phyloP scores from a whole-genome alignment of 1,284 basidiomycete genomes.

The Fomitopsis palustris region DNA sequence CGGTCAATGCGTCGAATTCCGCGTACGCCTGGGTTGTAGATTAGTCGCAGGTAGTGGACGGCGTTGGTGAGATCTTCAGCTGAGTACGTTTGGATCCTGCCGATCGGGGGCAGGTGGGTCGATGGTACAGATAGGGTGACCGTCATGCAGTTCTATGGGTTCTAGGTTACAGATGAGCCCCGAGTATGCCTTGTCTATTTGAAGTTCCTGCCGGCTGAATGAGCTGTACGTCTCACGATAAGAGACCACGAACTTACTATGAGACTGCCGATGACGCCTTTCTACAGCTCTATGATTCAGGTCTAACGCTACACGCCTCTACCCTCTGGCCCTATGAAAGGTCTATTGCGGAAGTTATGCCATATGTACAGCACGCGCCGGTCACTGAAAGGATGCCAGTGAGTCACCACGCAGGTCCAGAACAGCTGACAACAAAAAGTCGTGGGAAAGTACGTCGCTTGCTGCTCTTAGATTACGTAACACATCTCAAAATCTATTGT shows the following conservation, averaged over 20 bases:
- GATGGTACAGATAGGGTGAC: conserved; percentile 16
- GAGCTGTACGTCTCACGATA: not conserved
- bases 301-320: too few relatives aligned
- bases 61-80: conserved; percentile 27
- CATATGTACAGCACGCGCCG: too few relatives aligned
- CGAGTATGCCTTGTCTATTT: not conserved
- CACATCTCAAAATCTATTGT: too few relatives aligned
- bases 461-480: too few relatives aligned
- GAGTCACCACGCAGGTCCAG: too few relatives aligned
- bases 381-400: too few relatives aligned
- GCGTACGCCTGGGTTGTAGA: conserved; percentile 47
- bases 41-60: conserved; percentile 36
- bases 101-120: conserved; percentile 26
- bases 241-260: not conserved
- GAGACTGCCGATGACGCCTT: too few relatives aligned
- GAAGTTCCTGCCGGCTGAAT: not conserved
- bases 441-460: too few relatives aligned
- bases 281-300: too few relatives aligned
- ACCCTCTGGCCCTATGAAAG: too few relatives aligned
- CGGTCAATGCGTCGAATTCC: conserved; percentile 31
- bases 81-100: conserved; percentile 19
- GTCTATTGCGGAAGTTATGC: too few relatives aligned
- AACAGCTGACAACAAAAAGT: too few relatives aligned
- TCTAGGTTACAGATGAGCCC: conserved; percentile 11
- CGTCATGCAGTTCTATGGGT: conserved; percentile 1